phyloP scores from a whole-genome alignment of 495 filamentous ascomycete genomes.

The Penicillium pulvis region DNA sequence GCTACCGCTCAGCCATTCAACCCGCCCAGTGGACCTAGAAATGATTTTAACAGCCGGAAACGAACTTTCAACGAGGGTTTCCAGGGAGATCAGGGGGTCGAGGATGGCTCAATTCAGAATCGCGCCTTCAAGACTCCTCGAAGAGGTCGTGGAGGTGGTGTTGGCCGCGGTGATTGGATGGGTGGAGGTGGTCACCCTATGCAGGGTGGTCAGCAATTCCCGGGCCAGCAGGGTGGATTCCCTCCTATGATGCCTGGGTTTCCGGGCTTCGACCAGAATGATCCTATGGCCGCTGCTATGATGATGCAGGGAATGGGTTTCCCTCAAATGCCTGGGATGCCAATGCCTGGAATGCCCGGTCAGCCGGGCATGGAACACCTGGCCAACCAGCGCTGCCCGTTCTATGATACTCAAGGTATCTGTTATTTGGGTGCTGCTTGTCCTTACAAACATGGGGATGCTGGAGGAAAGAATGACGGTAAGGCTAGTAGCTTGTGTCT shows the following conservation, averaged over 20 bases:
- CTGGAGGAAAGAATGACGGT: slow-evolving; percentile 57
- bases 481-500: slow-evolving; percentile 19
- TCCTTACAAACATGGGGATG: slow-evolving; percentile 79
- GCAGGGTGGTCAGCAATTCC: slow-evolving; percentile 24
- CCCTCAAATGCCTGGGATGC: slow-evolving; percentile 57
- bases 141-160: slow-evolving; percentile 60
- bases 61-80: slow-evolving; percentile 61
- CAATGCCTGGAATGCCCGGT: slow-evolving; percentile 46
- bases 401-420: slow-evolving; percentile 87
- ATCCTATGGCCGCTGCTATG: slow-evolving; percentile 65
- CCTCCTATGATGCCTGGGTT: slow-evolving; percentile 53
- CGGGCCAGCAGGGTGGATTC: slow-evolving; percentile 40
- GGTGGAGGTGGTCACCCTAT: slow-evolving; percentile 32
- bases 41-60: slow-evolving; percentile 47
- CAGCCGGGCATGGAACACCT: slow-evolving; percentile 37
- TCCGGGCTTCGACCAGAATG: slow-evolving; percentile 61
- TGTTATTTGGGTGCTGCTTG: slow-evolving; percentile 78
- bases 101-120: slow-evolving; percentile 45
- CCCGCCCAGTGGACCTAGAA: slow-evolving; percentile 37
- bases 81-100: slow-evolving; percentile 51
- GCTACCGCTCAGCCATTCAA: slow-evolving; percentile 32
- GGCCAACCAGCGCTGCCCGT: slow-evolving; percentile 66
- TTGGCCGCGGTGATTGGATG: slow-evolving; percentile 55
- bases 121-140: slow-evolving; percentile 74
- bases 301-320: slow-evolving; percentile 72